Base-by-base conservation (phyloP, 441 rosid genomes). In the Erysimum pusillum region DNA sequence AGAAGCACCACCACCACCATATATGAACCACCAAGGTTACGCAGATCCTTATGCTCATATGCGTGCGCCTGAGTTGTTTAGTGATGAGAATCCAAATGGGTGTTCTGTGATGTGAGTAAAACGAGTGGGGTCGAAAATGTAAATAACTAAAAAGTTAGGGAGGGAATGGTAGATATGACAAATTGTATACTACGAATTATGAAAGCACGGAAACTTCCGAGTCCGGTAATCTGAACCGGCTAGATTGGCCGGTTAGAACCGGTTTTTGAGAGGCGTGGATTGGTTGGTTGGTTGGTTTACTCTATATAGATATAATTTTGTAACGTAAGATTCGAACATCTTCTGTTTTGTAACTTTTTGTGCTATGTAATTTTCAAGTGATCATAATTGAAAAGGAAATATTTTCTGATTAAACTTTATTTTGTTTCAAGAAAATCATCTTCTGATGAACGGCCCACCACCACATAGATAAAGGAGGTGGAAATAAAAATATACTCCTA, bases 81-180 rank as follows among this genome's bases (percentile, higher is more conserved):
- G 91, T 12, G 91, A 87, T 64, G 91, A 87, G 76, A 87, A 87
- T 76, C 91, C 89, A 15, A 82, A 87, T 68, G 85, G 83, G 0
- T 87, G 91, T 60, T 83, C 81, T 45, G 64, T 87, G 9, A 85
- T 87, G 91, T 87, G 70, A 87, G 14, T n/a, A 1, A 58, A 48
- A 63, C 6, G 0, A 11, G 6, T 4, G 15, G 63, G 70, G 41
- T 0, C 9, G 32, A 8, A 61, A 51, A n/a, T 82, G 84, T 82
- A 80, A 80, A 80, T 80, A 80, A 32, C 3, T 65, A 59, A 63
- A 60, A 28, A 31, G 52, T 62, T 67, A 76, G 80, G 79, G 73
- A 42, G 64, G 36, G n/a, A 64, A 32, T 36, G 18, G 75, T 53
- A 81, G 69, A 62, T 81, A 73, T 58, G 12, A 39, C 53, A 14